These are phyloP conservation scores for Termitomyces sp. DNA, from an alignment of 768 basidiomycete genomes.

Conservation along the genomic window DNA sequence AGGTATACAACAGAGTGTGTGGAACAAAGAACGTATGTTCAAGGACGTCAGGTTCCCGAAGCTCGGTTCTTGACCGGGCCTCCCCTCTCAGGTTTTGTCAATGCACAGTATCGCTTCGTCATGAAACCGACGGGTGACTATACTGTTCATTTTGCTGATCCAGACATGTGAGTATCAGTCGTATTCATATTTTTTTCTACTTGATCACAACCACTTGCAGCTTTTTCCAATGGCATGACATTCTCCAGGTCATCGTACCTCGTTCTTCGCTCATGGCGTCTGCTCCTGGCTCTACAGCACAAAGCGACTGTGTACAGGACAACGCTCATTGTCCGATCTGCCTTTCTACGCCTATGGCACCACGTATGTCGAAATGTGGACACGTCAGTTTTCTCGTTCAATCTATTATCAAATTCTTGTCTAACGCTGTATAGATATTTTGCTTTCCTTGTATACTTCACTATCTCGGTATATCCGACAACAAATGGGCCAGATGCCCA, in stretches of 20 bases:
- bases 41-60: neutral
- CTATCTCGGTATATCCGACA: constrained; percentile 79
- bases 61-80: constrained; percentile 14
- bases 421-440: constrained; percentile 56
- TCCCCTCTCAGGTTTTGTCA: constrained; percentile 69
- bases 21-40: constrained; percentile 89
- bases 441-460: constrained; percentile 94
- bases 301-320: constrained; percentile 45
- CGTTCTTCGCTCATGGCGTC: constrained; percentile 71
- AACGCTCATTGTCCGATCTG: constrained; percentile 90
- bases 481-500: constrained; percentile 91
- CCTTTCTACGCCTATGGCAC: constrained; percentile 82
- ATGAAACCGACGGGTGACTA: constrained; percentile 91
- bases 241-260: constrained; percentile 91
- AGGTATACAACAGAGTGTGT: constrained; percentile 55
- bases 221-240: constrained; percentile 94
- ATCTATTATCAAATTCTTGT: constrained; percentile 7
- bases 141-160: constrained; percentile 94
- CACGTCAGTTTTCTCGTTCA: constrained; percentile 60
- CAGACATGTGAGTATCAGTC: constrained; percentile 71
- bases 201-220: constrained; percentile 31
- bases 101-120: constrained; percentile 94
- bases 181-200: neutral
- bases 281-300: constrained; percentile 43
- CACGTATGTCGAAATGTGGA: constrained; percentile 95